Base-by-base conservation (phyloP, 2,329 filamentous ascomycete genomes). In the Escovopsis sp. region DNA sequence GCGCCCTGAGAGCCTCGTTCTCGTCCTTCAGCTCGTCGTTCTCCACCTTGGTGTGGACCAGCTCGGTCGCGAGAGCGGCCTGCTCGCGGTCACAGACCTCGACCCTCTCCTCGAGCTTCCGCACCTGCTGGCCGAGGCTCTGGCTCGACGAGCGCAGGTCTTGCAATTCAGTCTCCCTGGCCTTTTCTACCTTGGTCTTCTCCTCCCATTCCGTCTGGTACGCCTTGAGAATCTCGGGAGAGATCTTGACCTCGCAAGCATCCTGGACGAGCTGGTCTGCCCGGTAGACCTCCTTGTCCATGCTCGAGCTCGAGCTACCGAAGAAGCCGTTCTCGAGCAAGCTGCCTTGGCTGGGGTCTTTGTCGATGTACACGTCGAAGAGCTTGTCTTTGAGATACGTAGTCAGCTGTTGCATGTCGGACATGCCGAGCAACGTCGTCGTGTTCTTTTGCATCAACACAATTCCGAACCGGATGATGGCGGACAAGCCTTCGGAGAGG, bases 261-360 rank as follows among this genome's bases (percentile, higher is more conserved):
- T 98, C 91, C 45, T 84, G 82, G 12, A 98, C 85, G 46, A 98
- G 76, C 52, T 91, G 79, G 58, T 98, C 91, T 13, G 91, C 91
- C 39, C 88, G 80, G 59, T 98, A 98, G 7, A 98, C 77, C 57
- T 95, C 91, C 61, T 94, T 95, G 57, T 98, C 91, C 11, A 86
- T 74, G 50, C 79, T 84, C n/a, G 80, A 79, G 30, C 84, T 87
- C 20, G 86, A 89, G 57, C 82, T 89, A 45, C 91, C 91, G 55
- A 98, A 98, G 69, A 98, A 98, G 12, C 91, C 91, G 35, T 87
- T 94, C 60, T 98, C 91, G 1, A 96, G 74, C 38, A 98, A 81
- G 13, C 87, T 94, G 39, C 80, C 87, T n/a, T 87, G 81, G 3
- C 87, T 94, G 0, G 91, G 91, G 7, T 87, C 76, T 52, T 87